A percentile compares a stretch with the other conserved stretches of the same genome.
Evolutionary conservation across 176 grass and related monocot genomes (phyloP).

Genomic region (Carex scoparia): DNA sequence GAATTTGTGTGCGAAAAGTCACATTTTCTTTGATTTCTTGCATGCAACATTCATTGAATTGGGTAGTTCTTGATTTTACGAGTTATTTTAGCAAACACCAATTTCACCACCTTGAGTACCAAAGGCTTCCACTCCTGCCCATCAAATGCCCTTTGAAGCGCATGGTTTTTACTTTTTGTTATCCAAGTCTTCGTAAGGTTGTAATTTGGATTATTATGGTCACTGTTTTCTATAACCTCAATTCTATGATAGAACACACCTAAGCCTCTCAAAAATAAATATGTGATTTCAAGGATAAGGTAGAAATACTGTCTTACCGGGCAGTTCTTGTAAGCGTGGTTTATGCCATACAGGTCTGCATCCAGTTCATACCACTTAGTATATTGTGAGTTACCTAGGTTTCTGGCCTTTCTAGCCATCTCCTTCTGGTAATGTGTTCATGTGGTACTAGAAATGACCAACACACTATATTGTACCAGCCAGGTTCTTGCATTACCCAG

Average conservation of each 20-base stretch:
- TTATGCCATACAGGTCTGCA: too few relatives aligned
- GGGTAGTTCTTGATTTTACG: background rate
- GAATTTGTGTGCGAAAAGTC: background rate
- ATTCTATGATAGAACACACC: too few relatives aligned
- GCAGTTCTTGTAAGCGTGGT: background rate
- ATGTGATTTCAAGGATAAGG: background rate
- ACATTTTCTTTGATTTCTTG: background rate
- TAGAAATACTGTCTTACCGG: background rate
- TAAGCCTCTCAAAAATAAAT: background rate
- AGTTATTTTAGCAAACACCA: background rate
- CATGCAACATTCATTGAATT: background rate
- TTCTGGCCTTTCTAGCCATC: background rate
- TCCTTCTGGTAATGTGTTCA: background rate
- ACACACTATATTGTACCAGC: background rate
- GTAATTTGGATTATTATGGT: background rate
- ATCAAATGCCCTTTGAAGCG: too few relatives aligned
- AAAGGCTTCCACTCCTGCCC: too few relatives aligned
- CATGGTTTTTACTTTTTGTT: too few relatives aligned
- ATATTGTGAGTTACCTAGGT: background rate
- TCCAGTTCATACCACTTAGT: background rate
- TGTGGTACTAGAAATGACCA: background rate
- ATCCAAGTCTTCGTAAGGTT: background rate
- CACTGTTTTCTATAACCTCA: background rate
- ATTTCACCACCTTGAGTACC: background rate
- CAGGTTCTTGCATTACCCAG: background rate